Base-by-base conservation (phyloP, 306 rosid genomes). In the Gynostemma pentaphyllum region DNA sequence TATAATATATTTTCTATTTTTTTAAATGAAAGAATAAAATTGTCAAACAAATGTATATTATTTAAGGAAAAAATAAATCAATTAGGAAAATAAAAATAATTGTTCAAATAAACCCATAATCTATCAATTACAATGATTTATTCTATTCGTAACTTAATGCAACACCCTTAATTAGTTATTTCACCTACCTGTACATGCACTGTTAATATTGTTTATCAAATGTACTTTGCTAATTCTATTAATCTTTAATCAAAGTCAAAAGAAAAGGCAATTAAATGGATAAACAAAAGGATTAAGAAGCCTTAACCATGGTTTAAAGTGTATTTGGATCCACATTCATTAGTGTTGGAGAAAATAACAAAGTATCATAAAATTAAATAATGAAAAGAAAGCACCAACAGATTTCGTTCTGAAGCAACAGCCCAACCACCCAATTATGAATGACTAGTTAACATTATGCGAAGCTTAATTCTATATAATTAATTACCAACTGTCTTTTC, bases 321-420 rank as follows among this genome's bases (percentile, higher is more conserved):
- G 26, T 19, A 45, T 36, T 34, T 36, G 28, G 64, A 36, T 34
- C 27, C 1, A 57, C 12, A 28, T n/a, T 40, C 65, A 59, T 1
- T 2, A 59, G n/a, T n/a, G n/a, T n/a, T n/a, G n/a, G n/a, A n/a
- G n/a, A n/a, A n/a, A n/a, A n/a, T n/a, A n/a, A n/a, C n/a, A n/a
- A n/a, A n/a, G n/a, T n/a, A n/a, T n/a, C n/a, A n/a, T n/a, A n/a
- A n/a, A n/a, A n/a, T n/a, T n/a, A n/a, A n/a, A n/a, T n/a, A n/a
- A n/a, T 30, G 62, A 56, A 56, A 56, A 34, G 45, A 56, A n/a
- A 34, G 63, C 63, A 30, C 63, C 63, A 56, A 56, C 16, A n/a
- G 21, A 45, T 34, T 18, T 57, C 32, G 45, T 18, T 32, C 60
- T 12, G 62, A 54, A 54, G 41, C 12, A 54, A 54, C 62, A 54